phyloP scores from a whole-genome alignment of 2,329 filamentous ascomycete species.

The Diplodia mutila region DNA sequence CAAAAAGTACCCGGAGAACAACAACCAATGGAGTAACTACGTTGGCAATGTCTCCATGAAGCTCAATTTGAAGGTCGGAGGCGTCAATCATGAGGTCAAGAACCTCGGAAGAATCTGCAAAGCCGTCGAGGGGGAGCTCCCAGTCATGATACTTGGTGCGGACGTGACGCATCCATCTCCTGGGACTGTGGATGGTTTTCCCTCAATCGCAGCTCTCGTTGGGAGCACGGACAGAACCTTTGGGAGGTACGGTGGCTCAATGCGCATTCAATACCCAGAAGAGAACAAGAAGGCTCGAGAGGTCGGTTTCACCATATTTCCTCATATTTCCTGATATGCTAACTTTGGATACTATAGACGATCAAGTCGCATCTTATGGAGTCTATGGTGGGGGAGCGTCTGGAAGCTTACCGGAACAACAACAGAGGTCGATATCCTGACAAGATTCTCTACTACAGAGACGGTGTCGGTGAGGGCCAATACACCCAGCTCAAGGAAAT shows the following conservation, averaged over 20 bases:
- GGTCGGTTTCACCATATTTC: neutral
- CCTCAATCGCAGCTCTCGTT: slow-evolving; percentile 49
- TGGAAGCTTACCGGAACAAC: slow-evolving; percentile 3
- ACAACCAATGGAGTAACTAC: neutral
- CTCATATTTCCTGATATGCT: too few relatives aligned
- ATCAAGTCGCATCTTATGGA: slow-evolving; percentile 30
- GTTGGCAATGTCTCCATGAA: slow-evolving; percentile 13
- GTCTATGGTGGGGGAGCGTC: slow-evolving; percentile 30
- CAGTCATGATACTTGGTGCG: slow-evolving; percentile 46
- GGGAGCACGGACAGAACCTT: slow-evolving; percentile 42
- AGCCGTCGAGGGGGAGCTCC: slow-evolving; percentile 2
- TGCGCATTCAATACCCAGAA: slow-evolving; percentile 37
- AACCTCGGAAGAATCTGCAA: neutral
- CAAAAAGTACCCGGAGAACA: neutral
- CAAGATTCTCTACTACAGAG: slow-evolving; percentile 36
- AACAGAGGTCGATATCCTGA: slow-evolving; percentile 23
- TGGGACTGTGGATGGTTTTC: slow-evolving; percentile 31
- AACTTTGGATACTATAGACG: neutral
- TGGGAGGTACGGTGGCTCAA: slow-evolving; percentile 41
- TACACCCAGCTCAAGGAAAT: slow-evolving; percentile 5
- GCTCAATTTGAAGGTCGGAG: neutral
- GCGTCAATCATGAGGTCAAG: neutral
- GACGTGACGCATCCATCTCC: slow-evolving; percentile 49
- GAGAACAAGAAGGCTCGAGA: slow-evolving; percentile 18
- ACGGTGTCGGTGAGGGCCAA: slow-evolving; percentile 34